phyloP scores from a whole-genome alignment of 2,329 filamentous ascomycete species.

The Beauveria sp. region DNA sequence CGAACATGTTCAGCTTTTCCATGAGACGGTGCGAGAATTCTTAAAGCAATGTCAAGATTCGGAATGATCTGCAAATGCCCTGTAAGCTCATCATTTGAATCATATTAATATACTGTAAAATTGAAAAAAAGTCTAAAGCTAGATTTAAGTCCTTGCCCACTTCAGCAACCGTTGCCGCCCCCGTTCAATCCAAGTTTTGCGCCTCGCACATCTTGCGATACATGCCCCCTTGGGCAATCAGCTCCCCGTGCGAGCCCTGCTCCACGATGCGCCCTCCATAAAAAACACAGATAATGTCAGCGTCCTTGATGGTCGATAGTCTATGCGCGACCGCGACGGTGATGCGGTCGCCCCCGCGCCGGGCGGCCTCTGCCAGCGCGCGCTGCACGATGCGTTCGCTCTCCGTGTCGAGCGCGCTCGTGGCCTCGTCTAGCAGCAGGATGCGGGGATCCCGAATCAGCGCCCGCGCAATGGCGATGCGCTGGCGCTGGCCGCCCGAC shows the following conservation, averaged over 20 bases:
- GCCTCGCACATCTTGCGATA: conserved; percentile 45
- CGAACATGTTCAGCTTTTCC: background rate
- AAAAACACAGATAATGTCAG: conserved; percentile 55
- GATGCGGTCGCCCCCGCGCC: conserved; percentile 69
- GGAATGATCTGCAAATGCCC: background rate
- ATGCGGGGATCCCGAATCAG: conserved; percentile 89
- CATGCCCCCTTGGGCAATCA: conserved; percentile 38
- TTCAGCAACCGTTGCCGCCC: background rate
- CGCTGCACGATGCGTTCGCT: conserved; percentile 89
- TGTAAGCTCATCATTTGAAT: background rate
- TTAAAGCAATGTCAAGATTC: background rate
- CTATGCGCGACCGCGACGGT: conserved; percentile 93
- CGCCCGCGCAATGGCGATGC: conserved; percentile 83
- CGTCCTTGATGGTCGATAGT: conserved; percentile 78
- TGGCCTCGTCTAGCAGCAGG: conserved; percentile 87
- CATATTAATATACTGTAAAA: background rate
- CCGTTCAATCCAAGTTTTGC: conserved; percentile 25
- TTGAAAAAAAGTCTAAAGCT: background rate
- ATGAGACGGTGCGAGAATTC: background rate
- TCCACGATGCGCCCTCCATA: conserved; percentile 49
- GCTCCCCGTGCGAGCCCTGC: conserved; percentile 47
- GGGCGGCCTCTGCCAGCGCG: conserved; percentile 65
- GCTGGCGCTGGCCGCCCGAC: conserved; percentile 85
- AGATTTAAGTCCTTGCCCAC: background rate
- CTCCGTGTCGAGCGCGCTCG: conserved; percentile 87